Conservation (phyloP, 2,329 filamentous ascomycete species). For the Fragosphaeria purpurea region DNA sequence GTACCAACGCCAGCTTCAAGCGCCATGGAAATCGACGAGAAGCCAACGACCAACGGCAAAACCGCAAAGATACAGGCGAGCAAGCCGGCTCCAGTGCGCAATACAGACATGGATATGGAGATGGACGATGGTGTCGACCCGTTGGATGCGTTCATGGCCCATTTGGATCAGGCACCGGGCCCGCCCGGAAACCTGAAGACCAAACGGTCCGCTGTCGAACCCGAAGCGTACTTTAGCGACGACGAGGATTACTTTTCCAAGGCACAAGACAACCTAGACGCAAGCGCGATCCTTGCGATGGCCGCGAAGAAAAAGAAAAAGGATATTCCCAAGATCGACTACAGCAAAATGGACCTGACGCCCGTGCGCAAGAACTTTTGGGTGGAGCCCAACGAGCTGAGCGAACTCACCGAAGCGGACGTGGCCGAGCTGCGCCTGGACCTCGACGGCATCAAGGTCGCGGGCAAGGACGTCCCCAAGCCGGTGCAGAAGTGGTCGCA, state of each 20-base stretch:
- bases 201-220: constrained; percentile 50
- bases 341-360: constrained; percentile 75
- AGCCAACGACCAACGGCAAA: not conserved
- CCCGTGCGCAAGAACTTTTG: constrained; percentile 92
- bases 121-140: constrained; percentile 74
- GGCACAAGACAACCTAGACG: constrained; percentile 36
- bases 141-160: constrained; percentile 93
- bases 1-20: constrained; percentile 20
- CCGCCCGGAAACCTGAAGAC: constrained; percentile 25
- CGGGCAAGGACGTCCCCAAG: constrained; percentile 78
- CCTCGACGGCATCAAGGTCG: constrained; percentile 90
- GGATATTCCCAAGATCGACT: constrained; percentile 81
- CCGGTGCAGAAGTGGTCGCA: constrained; percentile 96
- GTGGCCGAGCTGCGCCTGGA: constrained; percentile 72
- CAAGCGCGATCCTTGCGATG: constrained; percentile 41
- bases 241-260: constrained; percentile 61
- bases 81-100: too few relatives aligned
- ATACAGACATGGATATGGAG: constrained; percentile 46
- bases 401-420: constrained; percentile 75
- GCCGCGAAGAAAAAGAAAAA: constrained; percentile 76
- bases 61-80: not conserved
- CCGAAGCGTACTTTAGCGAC: constrained; percentile 81
- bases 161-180: constrained; percentile 43
- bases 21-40: constrained; percentile 46
- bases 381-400: constrained; percentile 75